phyloP scores from a whole-genome alignment of 768 basidiomycete genomes.

The Mycena floridula region DNA sequence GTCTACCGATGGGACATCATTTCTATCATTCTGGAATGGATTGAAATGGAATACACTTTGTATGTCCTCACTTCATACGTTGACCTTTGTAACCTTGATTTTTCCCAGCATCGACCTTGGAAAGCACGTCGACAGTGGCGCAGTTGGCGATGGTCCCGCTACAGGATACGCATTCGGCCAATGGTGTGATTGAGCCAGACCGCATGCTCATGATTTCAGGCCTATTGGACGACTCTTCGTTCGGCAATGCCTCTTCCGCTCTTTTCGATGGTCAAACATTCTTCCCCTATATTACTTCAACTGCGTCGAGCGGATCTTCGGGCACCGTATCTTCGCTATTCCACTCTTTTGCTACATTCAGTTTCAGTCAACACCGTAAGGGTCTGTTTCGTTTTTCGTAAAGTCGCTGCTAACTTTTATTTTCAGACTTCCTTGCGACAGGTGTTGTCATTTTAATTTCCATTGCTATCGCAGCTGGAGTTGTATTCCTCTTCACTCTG shows the following conservation, averaged over 20 bases:
- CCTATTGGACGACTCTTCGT: constrained; percentile 54
- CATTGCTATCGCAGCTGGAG: constrained; percentile 92
- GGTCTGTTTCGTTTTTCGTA: constrained; percentile 9
- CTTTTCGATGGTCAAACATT: constrained; percentile 81
- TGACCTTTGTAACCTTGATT: neutral
- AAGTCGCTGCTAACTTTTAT: constrained; percentile 8
- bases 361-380: constrained; percentile 68
- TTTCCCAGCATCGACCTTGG: constrained; percentile 47
- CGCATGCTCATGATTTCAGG: constrained; percentile 91
- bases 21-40: constrained; percentile 85
- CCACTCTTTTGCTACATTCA: constrained; percentile 74
- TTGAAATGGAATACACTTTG: constrained; percentile 64
- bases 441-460: constrained; percentile 96
- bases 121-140: constrained; percentile 57
- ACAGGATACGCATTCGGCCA: constrained; percentile 63
- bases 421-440: constrained; percentile 75
- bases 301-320: constrained; percentile 54
- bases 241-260: constrained; percentile 78
- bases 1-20: constrained; percentile 54
- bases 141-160: constrained; percentile 91
- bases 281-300: constrained; percentile 77
- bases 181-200: constrained; percentile 72
- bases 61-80: constrained; percentile 20
- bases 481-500: constrained; percentile 82
- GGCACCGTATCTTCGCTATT: constrained; percentile 77